A percentile compares a stretch with the other conserved stretches of the same genome.
Conservation (phyloP, 345 rosid species). For the Gossypium australe region DNA sequence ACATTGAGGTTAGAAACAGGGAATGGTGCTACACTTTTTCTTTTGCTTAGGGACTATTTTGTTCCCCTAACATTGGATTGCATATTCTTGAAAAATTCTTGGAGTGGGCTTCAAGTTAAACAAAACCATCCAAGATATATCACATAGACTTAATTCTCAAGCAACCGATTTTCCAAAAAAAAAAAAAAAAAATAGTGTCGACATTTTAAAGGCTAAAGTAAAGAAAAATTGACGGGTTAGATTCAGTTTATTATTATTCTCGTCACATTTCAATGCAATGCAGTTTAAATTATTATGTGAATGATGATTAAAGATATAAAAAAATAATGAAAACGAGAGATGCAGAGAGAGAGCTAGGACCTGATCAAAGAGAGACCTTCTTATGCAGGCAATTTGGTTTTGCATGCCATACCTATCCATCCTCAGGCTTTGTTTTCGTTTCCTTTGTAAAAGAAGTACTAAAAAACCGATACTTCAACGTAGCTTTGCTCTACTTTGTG, state of each 20-base stretch:
- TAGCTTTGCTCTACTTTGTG: neutral
- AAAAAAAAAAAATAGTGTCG: too few species aligned
- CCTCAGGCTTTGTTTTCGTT: neutral
- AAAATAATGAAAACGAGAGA: neutral
- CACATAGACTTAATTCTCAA: neutral
- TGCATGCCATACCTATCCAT: conserved; percentile 28
- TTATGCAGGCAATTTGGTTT: conserved; percentile 36
- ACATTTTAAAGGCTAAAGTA: neutral
- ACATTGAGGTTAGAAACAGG: neutral
- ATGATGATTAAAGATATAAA: neutral
- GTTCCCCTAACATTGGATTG: neutral
- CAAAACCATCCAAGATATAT: neutral
- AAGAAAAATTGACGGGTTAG: neutral
- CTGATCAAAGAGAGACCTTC: conserved; percentile 66
- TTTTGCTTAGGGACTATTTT: neutral
- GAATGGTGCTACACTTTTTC: neutral
- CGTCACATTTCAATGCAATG: too few species aligned
- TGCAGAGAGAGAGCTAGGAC: conserved; percentile 19
- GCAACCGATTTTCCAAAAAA: neutral
- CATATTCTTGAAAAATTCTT: neutral
- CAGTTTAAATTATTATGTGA: neutral
- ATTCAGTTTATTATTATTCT: too few species aligned
- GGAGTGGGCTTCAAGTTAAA: neutral
- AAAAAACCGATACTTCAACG: neutral
- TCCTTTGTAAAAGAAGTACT: neutral